Evolutionary conservation across 495 filamentous ascomycete species (phyloP), one percentile per base, ranked within the genome.

Genomic region (Hyaloscypha hepaticicola): DNA sequence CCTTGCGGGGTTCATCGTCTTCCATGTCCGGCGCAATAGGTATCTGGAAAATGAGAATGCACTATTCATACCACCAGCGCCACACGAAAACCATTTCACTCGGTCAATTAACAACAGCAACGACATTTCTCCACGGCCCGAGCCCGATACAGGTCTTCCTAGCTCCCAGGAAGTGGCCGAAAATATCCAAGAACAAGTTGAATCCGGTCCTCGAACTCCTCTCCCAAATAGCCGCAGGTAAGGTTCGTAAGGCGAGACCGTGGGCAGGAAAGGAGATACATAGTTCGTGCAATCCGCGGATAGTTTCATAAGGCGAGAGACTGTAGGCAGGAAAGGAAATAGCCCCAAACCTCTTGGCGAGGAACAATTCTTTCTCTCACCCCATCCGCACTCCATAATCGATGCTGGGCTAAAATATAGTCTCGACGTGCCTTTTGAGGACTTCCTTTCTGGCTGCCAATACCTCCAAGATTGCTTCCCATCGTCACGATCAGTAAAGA

Each of bases 291-390:
- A 69, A 24, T 3, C 25, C 52, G 31, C 51, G 58, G 8, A 65
- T 27, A 48, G 65, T 55, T 38, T 74, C 72, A 60, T 80, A 83
- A 0, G 82, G 78, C 65, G 71, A 78, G 33, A 92, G 52, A 53
- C 83, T 87, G 0, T 84, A 87, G 1, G 86, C 86, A 16, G 76
- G 72, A 66, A 87, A 88, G 22, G 76, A 73, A 16, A 89, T 71
- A 0, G 80, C 84, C 1, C 87, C 87, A 16, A 73, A 9, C 79
- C 72, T n/a, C 67, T 72, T 56, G 78, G 56, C 31, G 58, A 71
- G 25, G 57, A 75, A 73, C 64, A 85, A 84, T 55, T 71, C 75
- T 9, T n/a, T 72, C 60, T 41, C 70, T 66, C n/a, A 82, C 74
- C 59, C 83, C 80, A 3, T 78, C 77, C 4, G 72, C 61, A n/a